phyloP scores from a whole-genome alignment of 805 yeast genomes.

The Wickerhamiella siamensis region DNA sequence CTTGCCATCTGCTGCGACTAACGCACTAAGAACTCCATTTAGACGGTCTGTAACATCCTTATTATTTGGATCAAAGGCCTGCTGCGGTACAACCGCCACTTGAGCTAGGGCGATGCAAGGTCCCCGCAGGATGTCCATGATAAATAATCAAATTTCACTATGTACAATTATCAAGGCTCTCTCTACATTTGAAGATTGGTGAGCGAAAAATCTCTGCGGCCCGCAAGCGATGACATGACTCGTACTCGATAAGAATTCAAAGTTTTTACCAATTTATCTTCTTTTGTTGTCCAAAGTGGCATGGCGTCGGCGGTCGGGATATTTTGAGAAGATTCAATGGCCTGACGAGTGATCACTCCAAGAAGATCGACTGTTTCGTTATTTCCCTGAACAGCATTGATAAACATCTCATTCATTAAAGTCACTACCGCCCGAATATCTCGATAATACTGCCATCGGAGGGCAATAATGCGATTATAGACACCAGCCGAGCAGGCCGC shows the following conservation, averaged over 20 bases:
- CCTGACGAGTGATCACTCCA: constrained; percentile 17
- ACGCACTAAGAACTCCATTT: not conserved
- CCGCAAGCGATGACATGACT: not conserved
- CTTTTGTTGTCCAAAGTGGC: constrained; percentile 22
- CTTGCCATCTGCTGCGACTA: not conserved
- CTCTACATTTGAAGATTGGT: not conserved
- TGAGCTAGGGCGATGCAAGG: constrained; percentile 12
- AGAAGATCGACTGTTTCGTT: constrained; percentile 24
- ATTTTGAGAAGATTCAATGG: constrained; percentile 18
- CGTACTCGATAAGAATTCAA: constrained; percentile 17
- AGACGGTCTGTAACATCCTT: not conserved
- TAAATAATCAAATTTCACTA: not conserved
- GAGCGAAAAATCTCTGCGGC: not conserved
- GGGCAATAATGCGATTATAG: constrained; percentile 26
- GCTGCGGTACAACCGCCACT: constrained; percentile 13
- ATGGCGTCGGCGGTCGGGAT: constrained; percentile 12
- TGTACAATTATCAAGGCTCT: not conserved
- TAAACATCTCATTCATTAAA: constrained; percentile 29
- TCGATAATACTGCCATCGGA: constrained; percentile 29
- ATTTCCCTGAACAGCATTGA: constrained; percentile 30
- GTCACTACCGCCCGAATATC: constrained; percentile 26
- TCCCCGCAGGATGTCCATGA: constrained; percentile 10
- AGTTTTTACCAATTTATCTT: constrained; percentile 16
- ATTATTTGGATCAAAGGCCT: constrained; percentile 5
- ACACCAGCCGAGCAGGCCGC: constrained; percentile 28